These are phyloP conservation scores for Pseudomicrostroma phylloplanum DNA, from an alignment of 1,284 basidiomycete genomes.

Conservation along the genomic window DNA sequence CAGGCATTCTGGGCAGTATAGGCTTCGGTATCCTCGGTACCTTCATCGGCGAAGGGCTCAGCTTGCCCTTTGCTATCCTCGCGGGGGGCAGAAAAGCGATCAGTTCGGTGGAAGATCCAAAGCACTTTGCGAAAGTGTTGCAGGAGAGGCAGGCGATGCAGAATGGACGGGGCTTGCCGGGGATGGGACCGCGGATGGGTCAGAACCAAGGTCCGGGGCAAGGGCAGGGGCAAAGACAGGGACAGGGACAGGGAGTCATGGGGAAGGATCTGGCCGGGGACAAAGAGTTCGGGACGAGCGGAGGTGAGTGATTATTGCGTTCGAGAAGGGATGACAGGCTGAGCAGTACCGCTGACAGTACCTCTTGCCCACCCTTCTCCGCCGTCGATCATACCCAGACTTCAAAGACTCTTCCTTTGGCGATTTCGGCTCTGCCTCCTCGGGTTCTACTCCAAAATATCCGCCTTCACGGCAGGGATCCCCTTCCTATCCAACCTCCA, in stretches of 20 bases:
- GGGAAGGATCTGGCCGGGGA: neutral
- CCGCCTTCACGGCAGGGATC: no score
- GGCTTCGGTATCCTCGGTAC: no score
- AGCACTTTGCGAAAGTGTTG: conserved; percentile 1
- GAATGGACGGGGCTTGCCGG: neutral
- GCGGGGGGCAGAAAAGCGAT: neutral
- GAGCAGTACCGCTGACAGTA: neutral
- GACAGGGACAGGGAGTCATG: neutral
- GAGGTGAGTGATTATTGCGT: neutral
- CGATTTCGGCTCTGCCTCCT: neutral
- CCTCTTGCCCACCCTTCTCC: neutral
- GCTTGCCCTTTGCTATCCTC: no score
- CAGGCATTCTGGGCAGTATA: no score
- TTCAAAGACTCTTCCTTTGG: neutral
- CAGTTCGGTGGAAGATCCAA: neutral
- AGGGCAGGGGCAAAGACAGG: neutral
- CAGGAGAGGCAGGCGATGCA: conserved; percentile 1
- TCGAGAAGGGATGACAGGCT: neutral
- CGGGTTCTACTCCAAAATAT: neutral
- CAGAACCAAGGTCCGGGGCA: neutral
- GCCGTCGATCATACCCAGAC: neutral
- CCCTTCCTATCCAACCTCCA: no score
- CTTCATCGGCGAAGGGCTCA: no score
- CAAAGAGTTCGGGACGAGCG: neutral
- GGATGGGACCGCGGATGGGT: no score